Evolutionary conservation across 495 filamentous ascomycete genomes (phyloP).

Genomic region (Astrocystis sublimbata): DNA sequence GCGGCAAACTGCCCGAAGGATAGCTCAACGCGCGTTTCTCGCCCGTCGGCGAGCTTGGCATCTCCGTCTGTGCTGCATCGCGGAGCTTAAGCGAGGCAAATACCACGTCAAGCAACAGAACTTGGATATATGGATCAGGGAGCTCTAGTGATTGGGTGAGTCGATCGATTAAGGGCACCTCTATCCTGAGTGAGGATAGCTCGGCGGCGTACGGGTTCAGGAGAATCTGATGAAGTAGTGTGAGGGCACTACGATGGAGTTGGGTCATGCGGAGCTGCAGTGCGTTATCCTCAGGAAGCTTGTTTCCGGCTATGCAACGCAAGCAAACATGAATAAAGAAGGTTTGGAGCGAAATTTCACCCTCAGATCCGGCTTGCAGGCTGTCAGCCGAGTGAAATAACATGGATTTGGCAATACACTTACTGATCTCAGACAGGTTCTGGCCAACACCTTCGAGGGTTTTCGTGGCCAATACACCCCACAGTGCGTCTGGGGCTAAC

Average conservation of each 20-base stretch:
- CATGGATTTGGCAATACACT: constrained; percentile 17
- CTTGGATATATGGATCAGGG: constrained; percentile 67
- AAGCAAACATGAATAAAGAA: constrained; percentile 63
- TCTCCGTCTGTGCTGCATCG: constrained; percentile 49
- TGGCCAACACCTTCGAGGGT: constrained; percentile 40
- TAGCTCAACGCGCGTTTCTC: constrained; percentile 43
- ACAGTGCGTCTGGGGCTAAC: constrained; percentile 60
- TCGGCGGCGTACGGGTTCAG: constrained; percentile 66
- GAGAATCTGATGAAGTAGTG: constrained; percentile 73
- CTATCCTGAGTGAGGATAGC: constrained; percentile 69
- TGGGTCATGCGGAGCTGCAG: constrained; percentile 49
- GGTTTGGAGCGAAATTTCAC: constrained; percentile 57
- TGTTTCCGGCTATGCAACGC: constrained; percentile 54
- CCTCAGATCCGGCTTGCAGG: constrained; percentile 43
- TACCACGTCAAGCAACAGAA: constrained; percentile 72
- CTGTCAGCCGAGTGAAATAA: constrained; percentile 21
- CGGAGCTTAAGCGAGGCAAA: constrained; percentile 69
- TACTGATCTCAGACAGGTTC: constrained; percentile 47
- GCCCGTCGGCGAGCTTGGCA: constrained; percentile 42
- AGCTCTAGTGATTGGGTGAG: constrained; percentile 64
- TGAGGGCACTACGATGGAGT: constrained; percentile 69
- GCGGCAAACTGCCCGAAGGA: constrained; percentile 29
- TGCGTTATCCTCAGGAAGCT: constrained; percentile 34
- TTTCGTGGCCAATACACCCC: constrained; percentile 59
- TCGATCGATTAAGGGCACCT: constrained; percentile 68